Evolutionary conservation across 257 asterid genomes (phyloP).

Genomic region (Solanum pennellii): DNA sequence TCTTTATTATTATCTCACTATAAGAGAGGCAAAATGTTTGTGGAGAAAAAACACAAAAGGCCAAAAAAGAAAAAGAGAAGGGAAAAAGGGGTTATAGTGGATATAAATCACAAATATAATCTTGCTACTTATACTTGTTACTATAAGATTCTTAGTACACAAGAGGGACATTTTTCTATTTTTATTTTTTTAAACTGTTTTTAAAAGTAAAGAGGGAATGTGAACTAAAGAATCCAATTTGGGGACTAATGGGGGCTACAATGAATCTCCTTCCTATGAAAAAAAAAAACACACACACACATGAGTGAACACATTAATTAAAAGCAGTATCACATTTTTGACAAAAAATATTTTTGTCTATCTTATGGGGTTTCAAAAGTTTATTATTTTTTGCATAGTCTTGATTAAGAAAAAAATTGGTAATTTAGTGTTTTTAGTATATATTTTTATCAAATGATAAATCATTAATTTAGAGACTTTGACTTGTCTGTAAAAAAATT

Average conservation of each 20-base stretch:
- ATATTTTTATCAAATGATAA: too few relatives aligned
- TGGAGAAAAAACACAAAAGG: conserved; percentile 43
- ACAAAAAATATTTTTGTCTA: not conserved
- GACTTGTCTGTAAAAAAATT: not conserved
- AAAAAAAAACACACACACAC: not conserved
- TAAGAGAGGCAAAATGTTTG: conserved; percentile 43
- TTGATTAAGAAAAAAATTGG: not conserved
- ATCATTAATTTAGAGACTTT: not conserved
- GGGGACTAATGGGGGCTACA: conserved; percentile 7
- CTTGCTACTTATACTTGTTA: conserved; percentile 3
- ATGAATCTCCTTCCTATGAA: not conserved
- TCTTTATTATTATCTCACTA: conserved; percentile 10
- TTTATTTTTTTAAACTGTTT: not conserved
- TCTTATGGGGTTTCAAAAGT: not conserved
- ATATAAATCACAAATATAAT: conserved; percentile 15
- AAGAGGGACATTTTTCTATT: not conserved
- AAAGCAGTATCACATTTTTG: conserved; percentile 1
- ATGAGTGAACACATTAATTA: not conserved
- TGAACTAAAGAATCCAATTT: conserved; percentile 26
- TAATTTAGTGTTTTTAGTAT: not conserved
- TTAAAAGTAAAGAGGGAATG: conserved; percentile 21
- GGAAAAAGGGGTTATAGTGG: conserved; percentile 32
- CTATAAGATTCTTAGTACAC: conserved; percentile 49
- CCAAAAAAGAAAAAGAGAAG: conserved; percentile 43
- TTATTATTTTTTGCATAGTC: not conserved